These are phyloP conservation scores for Xylariaceae sp. DNA, from an alignment of 2,329 filamentous ascomycete species.

Conservation along the genomic window DNA sequence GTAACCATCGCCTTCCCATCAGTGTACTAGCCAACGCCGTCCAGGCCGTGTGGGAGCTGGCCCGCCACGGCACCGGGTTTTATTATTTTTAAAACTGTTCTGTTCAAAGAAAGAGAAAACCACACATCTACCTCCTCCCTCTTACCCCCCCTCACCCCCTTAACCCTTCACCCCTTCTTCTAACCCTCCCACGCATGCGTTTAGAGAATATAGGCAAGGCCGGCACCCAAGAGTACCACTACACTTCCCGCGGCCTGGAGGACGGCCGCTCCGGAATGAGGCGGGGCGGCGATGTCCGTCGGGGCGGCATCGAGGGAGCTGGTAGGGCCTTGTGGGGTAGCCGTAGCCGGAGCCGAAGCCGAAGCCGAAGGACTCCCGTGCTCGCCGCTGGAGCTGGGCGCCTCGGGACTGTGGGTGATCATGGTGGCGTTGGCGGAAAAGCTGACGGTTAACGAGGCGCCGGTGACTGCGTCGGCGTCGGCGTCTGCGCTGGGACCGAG, in stretches of 20 bases:
- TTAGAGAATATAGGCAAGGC: slow-evolving; percentile 21
- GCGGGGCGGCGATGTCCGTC: slow-evolving; percentile 12
- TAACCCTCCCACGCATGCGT: not conserved
- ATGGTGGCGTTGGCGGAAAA: slow-evolving; percentile 20
- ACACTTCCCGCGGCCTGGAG: slow-evolving; percentile 19
- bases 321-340: slow-evolving; percentile 23
- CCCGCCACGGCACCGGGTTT: too few species aligned
- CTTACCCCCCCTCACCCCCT: too few species aligned
- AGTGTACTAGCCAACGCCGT: too few species aligned
- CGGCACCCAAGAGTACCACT: slow-evolving; percentile 22
- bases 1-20: too few species aligned
- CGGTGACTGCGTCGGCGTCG: not conserved
- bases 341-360: slow-evolving; percentile 2
- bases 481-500: not conserved
- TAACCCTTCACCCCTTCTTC: too few species aligned
- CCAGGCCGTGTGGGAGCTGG: too few species aligned
- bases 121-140: too few species aligned
- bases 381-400: not conserved
- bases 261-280: slow-evolving; percentile 11
- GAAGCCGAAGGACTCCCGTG: not conserved
- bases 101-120: too few species aligned
- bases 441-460: slow-evolving; percentile 20
- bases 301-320: slow-evolving; percentile 18
- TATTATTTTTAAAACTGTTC: too few species aligned
- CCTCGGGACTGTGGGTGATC: slow-evolving; percentile 4